Percentiles rank a stretch among this genome's conserved stretches.
phyloP scores from a whole-genome alignment of 768 basidiomycete species.

The Sistotremastrum niveocremeum region DNA sequence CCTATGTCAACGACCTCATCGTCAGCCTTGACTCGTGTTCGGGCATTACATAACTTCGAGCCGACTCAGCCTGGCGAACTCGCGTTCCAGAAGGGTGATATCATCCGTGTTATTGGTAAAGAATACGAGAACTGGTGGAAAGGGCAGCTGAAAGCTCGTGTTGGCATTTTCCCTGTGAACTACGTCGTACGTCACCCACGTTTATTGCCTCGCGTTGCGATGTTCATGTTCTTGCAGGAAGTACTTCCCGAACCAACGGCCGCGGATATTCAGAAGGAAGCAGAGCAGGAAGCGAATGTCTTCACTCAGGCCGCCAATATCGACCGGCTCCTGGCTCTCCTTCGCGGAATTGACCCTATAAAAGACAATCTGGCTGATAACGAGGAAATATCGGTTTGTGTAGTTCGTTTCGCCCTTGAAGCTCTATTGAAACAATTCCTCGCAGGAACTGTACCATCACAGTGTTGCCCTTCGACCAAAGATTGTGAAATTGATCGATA shows the following conservation, averaged over 20 bases:
- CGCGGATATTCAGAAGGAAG: slow-evolving; percentile 64
- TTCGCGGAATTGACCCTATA: slow-evolving; percentile 57
- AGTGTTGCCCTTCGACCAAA: slow-evolving; percentile 85
- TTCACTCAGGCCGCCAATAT: slow-evolving; percentile 81
- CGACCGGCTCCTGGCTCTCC: slow-evolving; percentile 62
- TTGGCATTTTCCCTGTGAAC: slow-evolving; percentile 94
- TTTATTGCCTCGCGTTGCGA: background rate
- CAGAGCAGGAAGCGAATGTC: slow-evolving; percentile 75
- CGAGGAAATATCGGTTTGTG: slow-evolving; percentile 70
- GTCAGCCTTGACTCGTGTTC: slow-evolving; percentile 62
- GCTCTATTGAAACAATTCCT: background rate
- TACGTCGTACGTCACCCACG: slow-evolving; percentile 59
- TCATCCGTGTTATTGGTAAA: slow-evolving; percentile 90
- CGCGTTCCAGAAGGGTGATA: slow-evolving; percentile 81
- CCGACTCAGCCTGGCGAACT: slow-evolving; percentile 83
- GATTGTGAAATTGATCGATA: slow-evolving; percentile 93
- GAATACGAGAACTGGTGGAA: slow-evolving; percentile 97
- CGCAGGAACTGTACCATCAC: slow-evolving; percentile 77
- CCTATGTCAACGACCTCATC: slow-evolving; percentile 12
- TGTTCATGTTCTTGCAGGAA: slow-evolving; percentile 34
- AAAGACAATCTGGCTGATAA: slow-evolving; percentile 83
- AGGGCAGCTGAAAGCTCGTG: slow-evolving; percentile 78
- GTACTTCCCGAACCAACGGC: slow-evolving; percentile 73
- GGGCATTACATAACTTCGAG: slow-evolving; percentile 80
- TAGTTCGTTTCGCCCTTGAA: slow-evolving; percentile 1